Evolutionary conservation across 2,329 filamentous ascomycete genomes (phyloP), one percentile per base, ranked within the genome.

Genomic region (Capronia americana): DNA sequence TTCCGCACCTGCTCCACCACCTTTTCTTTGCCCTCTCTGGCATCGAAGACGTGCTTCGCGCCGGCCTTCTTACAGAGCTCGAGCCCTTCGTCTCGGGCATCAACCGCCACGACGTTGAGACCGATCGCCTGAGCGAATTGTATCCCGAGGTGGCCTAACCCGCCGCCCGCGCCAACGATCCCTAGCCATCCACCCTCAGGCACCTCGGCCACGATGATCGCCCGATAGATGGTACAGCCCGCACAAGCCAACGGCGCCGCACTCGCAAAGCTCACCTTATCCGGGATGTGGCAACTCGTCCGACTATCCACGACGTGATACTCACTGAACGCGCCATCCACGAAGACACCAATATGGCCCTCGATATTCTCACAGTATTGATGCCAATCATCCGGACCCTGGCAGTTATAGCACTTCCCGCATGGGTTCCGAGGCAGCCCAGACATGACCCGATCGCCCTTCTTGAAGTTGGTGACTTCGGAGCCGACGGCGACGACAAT

Each of bases 221-320:
- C 80, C n/a, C 82, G 74, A 75, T 80, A 87, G 17, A 83, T 78
- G 1, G 84, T 86, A 61, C 80, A 74, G 0, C 85, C 85, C 0
- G 86, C 85, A 72, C 85, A 88, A 12, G 85, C 85, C 24, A 88
- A 75, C 4, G 86, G 86, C 54, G 85, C 86, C 14, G 85, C 86
- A 17, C 78, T 80, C 60, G 80, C 71, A 57, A 87, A 82, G 2
- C 77, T 78, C 12, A 88, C 76, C 6, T 75, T 75, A 34, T 84
- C 79, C 1, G 86, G 85, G 59, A 87, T 73, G 4, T 73, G 74
- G 2, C 80, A 84, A 4, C 80, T 79, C 55, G 75, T 79, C 34
- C 83, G 74, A 2, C 77, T 76, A 73, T 88, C 86, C 6, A 81
- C 81, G 46, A 81, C 71, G 26, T 83, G 82, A 71, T 86, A 88